Conservation (phyloP, 805 yeast species). For the Candida ipomoeae region DNA sequence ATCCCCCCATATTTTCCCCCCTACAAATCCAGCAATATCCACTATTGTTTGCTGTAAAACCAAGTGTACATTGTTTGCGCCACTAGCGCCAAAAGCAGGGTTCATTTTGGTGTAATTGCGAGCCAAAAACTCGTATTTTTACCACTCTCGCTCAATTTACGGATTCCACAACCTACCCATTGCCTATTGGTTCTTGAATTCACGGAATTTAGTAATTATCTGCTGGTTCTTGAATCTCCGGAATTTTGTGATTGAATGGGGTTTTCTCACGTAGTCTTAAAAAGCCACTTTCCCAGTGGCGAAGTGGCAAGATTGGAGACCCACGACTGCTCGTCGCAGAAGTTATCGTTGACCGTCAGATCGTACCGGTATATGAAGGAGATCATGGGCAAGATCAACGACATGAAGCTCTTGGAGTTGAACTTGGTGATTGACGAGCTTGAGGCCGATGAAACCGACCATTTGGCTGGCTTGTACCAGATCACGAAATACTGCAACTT, state of each 20-base stretch:
- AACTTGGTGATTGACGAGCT: slow-evolving; percentile 11
- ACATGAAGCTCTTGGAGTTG: slow-evolving; percentile 8
- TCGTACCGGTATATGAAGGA: slow-evolving; percentile 4
- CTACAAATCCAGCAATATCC: background rate
- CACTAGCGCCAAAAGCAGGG: background rate
- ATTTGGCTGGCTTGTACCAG: slow-evolving; percentile 9
- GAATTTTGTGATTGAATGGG: slow-evolving; percentile 1
- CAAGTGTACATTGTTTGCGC: background rate
- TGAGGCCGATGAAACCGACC: slow-evolving; percentile 1
- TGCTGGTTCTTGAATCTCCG: no score
- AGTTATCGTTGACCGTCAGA: slow-evolving; percentile 4
- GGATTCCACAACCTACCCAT: no score
- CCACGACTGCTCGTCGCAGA: background rate
- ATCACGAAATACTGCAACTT: slow-evolving; percentile 5
- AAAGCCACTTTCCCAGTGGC: background rate
- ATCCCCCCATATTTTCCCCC: background rate
- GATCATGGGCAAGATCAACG: slow-evolving; percentile 2
- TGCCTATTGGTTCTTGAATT: no score
- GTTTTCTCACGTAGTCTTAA: slow-evolving; percentile 2
- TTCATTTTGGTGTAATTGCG: no score
- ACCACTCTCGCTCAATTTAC: no score
- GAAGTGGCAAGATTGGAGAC: slow-evolving; percentile 4
- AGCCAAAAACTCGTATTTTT: no score
- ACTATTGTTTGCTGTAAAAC: no score
- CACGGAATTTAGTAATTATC: no score